A percentile compares a stretch with the other conserved stretches of the same genome.
These are phyloP conservation scores for Hypomyces rosellus DNA, from an alignment of 2,329 filamentous ascomycete species.

Conservation along the genomic window DNA sequence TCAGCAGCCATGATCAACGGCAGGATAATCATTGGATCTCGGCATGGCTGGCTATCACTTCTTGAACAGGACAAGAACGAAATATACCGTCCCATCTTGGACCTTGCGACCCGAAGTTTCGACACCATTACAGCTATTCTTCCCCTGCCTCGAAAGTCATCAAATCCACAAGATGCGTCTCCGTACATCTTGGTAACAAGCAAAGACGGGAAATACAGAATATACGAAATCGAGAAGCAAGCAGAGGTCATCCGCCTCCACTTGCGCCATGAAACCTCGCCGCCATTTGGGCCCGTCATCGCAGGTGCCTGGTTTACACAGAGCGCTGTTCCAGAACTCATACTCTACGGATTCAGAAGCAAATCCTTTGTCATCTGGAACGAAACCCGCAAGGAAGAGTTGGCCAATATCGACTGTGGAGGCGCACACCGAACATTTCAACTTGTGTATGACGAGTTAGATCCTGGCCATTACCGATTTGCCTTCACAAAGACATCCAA, in stretches of 20 bases:
- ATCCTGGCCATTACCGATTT: constrained; percentile 42
- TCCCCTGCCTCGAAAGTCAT: constrained; percentile 30
- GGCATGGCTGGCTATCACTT: constrained; percentile 42
- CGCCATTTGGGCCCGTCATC: constrained; percentile 69
- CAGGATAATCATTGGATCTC: constrained; percentile 48
- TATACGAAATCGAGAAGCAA: constrained; percentile 42
- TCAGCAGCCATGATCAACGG: constrained; percentile 36
- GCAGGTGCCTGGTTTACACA: constrained; percentile 60
- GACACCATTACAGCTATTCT: constrained; percentile 66
- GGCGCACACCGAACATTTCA: constrained; percentile 76
- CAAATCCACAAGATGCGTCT: constrained; percentile 10
- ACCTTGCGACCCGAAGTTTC: constrained; percentile 35
- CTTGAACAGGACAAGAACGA: constrained; percentile 20
- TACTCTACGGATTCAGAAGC: constrained; percentile 75
- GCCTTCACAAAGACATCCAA: constrained; percentile 68
- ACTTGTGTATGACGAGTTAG: constrained; percentile 24
- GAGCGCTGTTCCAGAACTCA: constrained; percentile 43
- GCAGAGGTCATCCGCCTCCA: constrained; percentile 24
- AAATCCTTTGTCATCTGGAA: constrained; percentile 80
- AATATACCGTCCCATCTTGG: constrained; percentile 23
- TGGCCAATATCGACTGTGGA: constrained; percentile 72
- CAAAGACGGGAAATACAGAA: constrained; percentile 68
- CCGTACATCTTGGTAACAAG: constrained; percentile 62
- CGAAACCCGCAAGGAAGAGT: constrained; percentile 60
- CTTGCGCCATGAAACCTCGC: constrained; percentile 60